Conservation (phyloP, 1,139 yeast species). For the Lodderomyces margitis region DNA sequence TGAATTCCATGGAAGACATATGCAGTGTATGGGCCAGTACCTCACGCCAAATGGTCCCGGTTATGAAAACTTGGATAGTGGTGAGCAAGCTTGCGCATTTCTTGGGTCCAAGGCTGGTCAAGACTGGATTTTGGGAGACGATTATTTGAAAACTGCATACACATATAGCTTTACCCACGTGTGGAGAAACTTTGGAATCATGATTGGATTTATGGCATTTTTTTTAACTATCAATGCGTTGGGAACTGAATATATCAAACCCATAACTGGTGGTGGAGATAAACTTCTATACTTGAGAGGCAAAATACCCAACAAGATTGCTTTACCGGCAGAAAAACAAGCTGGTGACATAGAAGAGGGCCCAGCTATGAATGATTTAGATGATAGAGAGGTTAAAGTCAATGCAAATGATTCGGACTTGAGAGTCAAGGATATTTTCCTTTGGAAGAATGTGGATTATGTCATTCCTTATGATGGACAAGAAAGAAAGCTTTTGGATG, state of each 20-base stretch:
- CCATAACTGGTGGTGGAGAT: slow-evolving; percentile 57
- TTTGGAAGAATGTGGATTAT: slow-evolving; percentile 44
- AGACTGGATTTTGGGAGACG: slow-evolving; percentile 46
- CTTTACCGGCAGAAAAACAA: slow-evolving; percentile 21
- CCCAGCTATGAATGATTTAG: slow-evolving; percentile 38
- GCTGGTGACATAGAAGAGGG: slow-evolving; percentile 14
- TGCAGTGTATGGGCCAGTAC: slow-evolving; percentile 44
- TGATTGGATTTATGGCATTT: slow-evolving; percentile 53
- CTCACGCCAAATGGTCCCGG: slow-evolving; percentile 54
- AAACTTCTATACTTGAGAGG: slow-evolving; percentile 56
- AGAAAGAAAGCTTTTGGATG: slow-evolving; percentile 51
- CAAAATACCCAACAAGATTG: slow-evolving; percentile 37
- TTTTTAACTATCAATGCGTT: slow-evolving; percentile 45
- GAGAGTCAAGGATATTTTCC: slow-evolving; percentile 33
- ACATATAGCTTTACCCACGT: slow-evolving; percentile 45
- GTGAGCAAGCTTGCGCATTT: slow-evolving; percentile 50
- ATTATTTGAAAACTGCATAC: slow-evolving; percentile 43
- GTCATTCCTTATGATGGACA: slow-evolving; percentile 36
- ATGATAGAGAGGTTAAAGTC: slow-evolving; percentile 21
- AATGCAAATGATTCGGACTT: slow-evolving; percentile 24
- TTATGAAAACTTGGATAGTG: slow-evolving; percentile 36
- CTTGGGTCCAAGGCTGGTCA: slow-evolving; percentile 48
- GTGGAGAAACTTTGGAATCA: slow-evolving; percentile 68
- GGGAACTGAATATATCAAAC: slow-evolving; percentile 51
- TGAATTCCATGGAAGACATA: slow-evolving; percentile 55